These are phyloP conservation scores for Abelmoschus esculentus DNA, from an alignment of 345 rosid species.

Conservation along the genomic window DNA sequence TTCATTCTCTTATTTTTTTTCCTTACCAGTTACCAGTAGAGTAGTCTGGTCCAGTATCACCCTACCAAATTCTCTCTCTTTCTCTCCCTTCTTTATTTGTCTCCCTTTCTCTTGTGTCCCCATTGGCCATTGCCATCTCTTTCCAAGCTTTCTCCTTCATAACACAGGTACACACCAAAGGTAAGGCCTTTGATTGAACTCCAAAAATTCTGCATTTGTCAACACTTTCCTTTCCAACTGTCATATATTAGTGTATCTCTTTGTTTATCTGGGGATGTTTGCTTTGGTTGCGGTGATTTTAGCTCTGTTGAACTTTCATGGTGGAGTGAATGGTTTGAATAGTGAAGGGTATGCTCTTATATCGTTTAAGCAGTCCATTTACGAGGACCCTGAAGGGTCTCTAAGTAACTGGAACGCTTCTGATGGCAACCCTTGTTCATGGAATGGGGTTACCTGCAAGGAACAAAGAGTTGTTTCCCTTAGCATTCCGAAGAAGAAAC, in stretches of 20 bases:
- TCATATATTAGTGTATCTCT: neutral
- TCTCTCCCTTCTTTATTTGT: no score
- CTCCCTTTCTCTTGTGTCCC: neutral
- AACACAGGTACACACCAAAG: conserved; percentile 11
- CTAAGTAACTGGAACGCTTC: conserved; percentile 81
- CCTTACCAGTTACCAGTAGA: neutral
- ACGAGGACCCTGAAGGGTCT: conserved; percentile 77
- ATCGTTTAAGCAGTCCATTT: conserved; percentile 58
- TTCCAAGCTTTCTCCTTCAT: conserved; percentile 17
- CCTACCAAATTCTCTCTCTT: neutral
- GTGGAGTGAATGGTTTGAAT: conserved; percentile 28
- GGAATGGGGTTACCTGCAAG: conserved; percentile 96
- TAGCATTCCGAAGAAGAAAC: conserved; percentile 83
- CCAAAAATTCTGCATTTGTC: neutral
- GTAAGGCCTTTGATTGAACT: conserved; percentile 21
- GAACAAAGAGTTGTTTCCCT: conserved; percentile 68
- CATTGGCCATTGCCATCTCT: neutral
- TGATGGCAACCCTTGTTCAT: conserved; percentile 62
- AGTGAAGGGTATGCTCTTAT: conserved; percentile 71
- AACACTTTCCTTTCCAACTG: neutral
- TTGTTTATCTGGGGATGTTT: conserved; percentile 18
- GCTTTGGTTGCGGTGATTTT: conserved; percentile 21
- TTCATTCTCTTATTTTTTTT: neutral
- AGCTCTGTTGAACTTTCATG: conserved; percentile 29
- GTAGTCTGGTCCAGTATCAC: neutral